Conservation (phyloP, 495 filamentous ascomycete species). For the Xylaria longipes region DNA sequence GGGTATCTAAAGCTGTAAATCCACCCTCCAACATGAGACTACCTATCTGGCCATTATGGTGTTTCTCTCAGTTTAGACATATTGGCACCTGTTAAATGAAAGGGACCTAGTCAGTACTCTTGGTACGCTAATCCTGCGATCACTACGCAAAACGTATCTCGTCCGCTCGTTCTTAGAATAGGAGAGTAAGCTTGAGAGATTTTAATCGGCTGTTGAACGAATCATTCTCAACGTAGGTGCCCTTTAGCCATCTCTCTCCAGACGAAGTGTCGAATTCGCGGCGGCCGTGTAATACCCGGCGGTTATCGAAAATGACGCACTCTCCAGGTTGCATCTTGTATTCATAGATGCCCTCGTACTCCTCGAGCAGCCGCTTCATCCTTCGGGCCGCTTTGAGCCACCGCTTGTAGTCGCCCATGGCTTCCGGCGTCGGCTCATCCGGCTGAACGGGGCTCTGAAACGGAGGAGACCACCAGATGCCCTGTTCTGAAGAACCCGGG, state of each 20-base stretch:
- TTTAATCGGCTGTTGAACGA: conserved; percentile 61
- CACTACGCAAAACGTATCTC: no score
- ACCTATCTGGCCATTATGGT: not conserved
- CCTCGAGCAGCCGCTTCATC: conserved; percentile 58
- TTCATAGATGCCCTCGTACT: conserved; percentile 63
- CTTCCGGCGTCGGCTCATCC: not conserved
- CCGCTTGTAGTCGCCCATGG: conserved; percentile 8
- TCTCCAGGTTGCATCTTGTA: conserved; percentile 77
- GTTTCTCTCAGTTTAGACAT: no score
- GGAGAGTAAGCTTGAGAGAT: not conserved
- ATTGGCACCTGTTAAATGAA: no score
- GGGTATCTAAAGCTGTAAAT: not conserved
- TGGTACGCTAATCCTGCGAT: no score
- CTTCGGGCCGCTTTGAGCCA: conserved; percentile 50
- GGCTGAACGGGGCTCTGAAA: conserved; percentile 41
- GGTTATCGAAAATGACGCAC: conserved; percentile 87
- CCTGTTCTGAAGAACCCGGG: conserved; percentile 19
- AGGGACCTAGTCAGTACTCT: no score
- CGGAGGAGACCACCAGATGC: conserved; percentile 70
- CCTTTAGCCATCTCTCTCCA: conserved; percentile 80
- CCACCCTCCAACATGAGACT: not conserved
- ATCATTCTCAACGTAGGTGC: conserved; percentile 81
- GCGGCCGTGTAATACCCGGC: conserved; percentile 78
- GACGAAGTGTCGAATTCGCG: conserved; percentile 67
- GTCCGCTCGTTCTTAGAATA: no score